Evolutionary conservation across 345 rosid species (phyloP).

Genomic region (Combretum micranthum): DNA sequence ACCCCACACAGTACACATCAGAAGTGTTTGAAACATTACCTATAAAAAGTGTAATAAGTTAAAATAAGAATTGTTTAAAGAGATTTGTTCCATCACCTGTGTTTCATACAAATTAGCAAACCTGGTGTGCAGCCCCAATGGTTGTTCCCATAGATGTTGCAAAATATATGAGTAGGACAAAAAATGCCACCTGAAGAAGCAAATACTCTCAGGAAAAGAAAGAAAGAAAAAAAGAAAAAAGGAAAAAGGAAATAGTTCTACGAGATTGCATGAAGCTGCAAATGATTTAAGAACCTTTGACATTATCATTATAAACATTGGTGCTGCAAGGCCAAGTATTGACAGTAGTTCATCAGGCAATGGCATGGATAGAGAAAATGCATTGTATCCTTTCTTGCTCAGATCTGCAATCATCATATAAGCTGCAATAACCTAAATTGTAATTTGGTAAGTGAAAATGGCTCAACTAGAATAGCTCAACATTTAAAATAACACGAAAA

Average conservation of each 20-base stretch:
- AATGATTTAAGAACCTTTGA: slow-evolving; percentile 42
- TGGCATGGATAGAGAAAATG: slow-evolving; percentile 53
- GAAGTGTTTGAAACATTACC: slow-evolving; percentile 29
- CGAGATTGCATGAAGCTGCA: background rate
- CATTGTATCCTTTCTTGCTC: slow-evolving; percentile 67
- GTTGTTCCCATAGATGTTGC: slow-evolving; percentile 41
- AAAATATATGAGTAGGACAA: slow-evolving; percentile 26
- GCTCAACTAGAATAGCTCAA: no score
- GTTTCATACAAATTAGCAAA: slow-evolving; percentile 4
- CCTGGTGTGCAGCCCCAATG: slow-evolving; percentile 47
- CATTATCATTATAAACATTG: slow-evolving; percentile 65
- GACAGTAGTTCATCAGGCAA: slow-evolving; percentile 44
- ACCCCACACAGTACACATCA: slow-evolving; percentile 37
- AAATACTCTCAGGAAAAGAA: background rate
- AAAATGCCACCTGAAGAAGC: slow-evolving; percentile 33
- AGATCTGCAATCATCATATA: slow-evolving; percentile 77
- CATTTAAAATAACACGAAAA: no score
- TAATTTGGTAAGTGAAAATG: slow-evolving; percentile 7
- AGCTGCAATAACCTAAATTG: slow-evolving; percentile 62
- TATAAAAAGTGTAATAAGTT: slow-evolving; percentile 1
- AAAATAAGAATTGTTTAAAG: background rate
- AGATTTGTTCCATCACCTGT: background rate
- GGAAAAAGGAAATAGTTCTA: background rate
- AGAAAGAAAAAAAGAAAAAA: no score
- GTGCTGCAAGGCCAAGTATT: slow-evolving; percentile 66